Conservation (phyloP, 805 yeast species). For the Gaillardinia entomophila region DNA sequence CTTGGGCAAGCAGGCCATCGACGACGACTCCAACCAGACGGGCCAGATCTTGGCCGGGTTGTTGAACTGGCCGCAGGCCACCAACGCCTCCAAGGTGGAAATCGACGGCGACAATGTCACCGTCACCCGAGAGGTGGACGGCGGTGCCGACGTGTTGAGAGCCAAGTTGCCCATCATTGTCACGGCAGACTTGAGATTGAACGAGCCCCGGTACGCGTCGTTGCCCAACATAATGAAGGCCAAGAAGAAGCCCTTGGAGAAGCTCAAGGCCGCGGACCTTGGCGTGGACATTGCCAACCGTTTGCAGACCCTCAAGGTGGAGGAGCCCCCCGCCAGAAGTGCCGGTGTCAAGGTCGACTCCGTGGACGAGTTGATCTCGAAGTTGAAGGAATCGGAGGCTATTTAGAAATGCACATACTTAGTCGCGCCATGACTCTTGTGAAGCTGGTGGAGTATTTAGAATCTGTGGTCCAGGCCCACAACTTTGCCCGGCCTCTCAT, state of each 20-base stretch:
- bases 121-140: conserved; percentile 91
- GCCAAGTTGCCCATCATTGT: conserved; percentile 80
- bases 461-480: too few species aligned
- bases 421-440: neutral
- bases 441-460: too few species aligned
- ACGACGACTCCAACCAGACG: conserved; percentile 90
- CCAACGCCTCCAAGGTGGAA: conserved; percentile 84
- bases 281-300: conserved; percentile 62
- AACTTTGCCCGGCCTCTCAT: conserved; percentile 51
- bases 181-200: conserved; percentile 90
- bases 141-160: conserved; percentile 80
- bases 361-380: conserved; percentile 77
- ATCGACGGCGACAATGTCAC: conserved; percentile 51
- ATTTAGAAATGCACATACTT: conserved; percentile 28
- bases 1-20: conserved; percentile 95
- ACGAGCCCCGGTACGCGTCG: conserved; percentile 93
- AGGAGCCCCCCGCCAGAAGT: conserved; percentile 78
- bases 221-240: conserved; percentile 98
- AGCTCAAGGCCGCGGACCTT: conserved; percentile 56
- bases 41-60: conserved; percentile 96
- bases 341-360: conserved; percentile 76
- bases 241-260: conserved; percentile 86
- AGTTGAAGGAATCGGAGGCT: conserved; percentile 73
- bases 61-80: conserved; percentile 94
- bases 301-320: conserved; percentile 63